phyloP scores from a whole-genome alignment of 495 filamentous ascomycete genomes.

The Peziza echinospora region DNA sequence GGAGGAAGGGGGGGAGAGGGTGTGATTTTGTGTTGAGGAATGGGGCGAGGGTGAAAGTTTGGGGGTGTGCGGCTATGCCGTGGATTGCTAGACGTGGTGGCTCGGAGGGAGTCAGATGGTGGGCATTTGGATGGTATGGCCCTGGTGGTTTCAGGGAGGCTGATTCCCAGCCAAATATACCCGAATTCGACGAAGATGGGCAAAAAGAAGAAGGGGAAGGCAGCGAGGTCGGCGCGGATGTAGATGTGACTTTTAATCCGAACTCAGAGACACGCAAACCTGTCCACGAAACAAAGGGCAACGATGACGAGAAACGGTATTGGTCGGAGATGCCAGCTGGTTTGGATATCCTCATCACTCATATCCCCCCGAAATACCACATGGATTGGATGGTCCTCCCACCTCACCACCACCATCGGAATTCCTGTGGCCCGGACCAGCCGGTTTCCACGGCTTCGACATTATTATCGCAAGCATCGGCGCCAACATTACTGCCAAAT shows the following conservation, averaged over 20 bases:
- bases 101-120: neutral
- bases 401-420: too few relatives aligned
- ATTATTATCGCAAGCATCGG: too few relatives aligned
- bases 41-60: neutral
- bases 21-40: neutral
- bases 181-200: too few relatives aligned
- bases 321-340: slow-evolving; percentile 42
- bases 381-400: too few relatives aligned
- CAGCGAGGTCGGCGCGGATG: too few relatives aligned
- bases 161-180: neutral
- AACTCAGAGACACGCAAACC: neutral
- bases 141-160: neutral
- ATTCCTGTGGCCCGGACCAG: too few relatives aligned
- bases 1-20: neutral
- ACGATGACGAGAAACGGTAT: slow-evolving; percentile 14
- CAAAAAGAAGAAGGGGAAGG: too few relatives aligned
- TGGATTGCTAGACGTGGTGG: too few relatives aligned
- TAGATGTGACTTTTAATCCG: neutral
- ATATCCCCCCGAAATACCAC: slow-evolving; percentile 54
- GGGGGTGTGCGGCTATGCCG: too few relatives aligned
- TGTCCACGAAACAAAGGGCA: neutral
- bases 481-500: too few relatives aligned
- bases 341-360: slow-evolving; percentile 70
- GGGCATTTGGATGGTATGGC: neutral
- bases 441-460: too few relatives aligned